A percentile compares a stretch with the other conserved stretches of the same genome.
Evolutionary conservation across 2,329 filamentous ascomycete genomes (phyloP).

Genomic region (Xylaria hypoxylon): DNA sequence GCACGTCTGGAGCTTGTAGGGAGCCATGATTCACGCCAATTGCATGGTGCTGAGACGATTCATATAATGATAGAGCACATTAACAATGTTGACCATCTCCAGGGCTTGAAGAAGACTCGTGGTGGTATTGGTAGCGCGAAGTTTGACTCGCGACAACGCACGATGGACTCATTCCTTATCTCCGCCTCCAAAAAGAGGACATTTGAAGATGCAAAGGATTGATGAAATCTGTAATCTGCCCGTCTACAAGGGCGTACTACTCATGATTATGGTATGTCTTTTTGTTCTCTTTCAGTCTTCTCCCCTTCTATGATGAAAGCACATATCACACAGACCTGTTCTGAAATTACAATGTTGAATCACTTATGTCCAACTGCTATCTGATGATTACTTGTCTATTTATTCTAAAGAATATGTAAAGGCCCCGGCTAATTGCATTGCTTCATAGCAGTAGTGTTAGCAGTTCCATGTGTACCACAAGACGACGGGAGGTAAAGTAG

Average conservation of each 20-base stretch:
- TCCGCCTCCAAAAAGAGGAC: slow-evolving; percentile 62
- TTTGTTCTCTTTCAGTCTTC: slow-evolving; percentile 29
- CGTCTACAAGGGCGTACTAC: neutral
- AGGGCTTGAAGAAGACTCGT: slow-evolving; percentile 79
- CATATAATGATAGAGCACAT: slow-evolving; percentile 65
- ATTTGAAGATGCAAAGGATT: slow-evolving; percentile 47
- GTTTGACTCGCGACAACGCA: slow-evolving; percentile 80
- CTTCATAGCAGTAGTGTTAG: neutral
- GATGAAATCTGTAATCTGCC: slow-evolving; percentile 24
- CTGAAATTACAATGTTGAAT: slow-evolving; percentile 76
- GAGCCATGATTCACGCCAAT: slow-evolving; percentile 1
- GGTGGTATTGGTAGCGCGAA: slow-evolving; percentile 84
- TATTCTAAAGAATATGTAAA: slow-evolving; percentile 5
- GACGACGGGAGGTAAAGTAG: neutral
- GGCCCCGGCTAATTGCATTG: slow-evolving; percentile 21
- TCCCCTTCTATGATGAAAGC: slow-evolving; percentile 74
- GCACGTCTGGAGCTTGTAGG: slow-evolving; percentile 35
- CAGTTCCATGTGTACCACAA: neutral
- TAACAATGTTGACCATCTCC: slow-evolving; percentile 79
- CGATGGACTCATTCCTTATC: slow-evolving; percentile 79
- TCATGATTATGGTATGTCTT: slow-evolving; percentile 55
- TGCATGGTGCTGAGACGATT: slow-evolving; percentile 45
- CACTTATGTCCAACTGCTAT: slow-evolving; percentile 84
- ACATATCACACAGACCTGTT: slow-evolving; percentile 85
- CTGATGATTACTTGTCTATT: slow-evolving; percentile 62